A percentile compares a stretch with the other conserved stretches of the same genome.
phyloP scores from a whole-genome alignment of 805 yeast genomes.

The Starmerella tilneyi region DNA sequence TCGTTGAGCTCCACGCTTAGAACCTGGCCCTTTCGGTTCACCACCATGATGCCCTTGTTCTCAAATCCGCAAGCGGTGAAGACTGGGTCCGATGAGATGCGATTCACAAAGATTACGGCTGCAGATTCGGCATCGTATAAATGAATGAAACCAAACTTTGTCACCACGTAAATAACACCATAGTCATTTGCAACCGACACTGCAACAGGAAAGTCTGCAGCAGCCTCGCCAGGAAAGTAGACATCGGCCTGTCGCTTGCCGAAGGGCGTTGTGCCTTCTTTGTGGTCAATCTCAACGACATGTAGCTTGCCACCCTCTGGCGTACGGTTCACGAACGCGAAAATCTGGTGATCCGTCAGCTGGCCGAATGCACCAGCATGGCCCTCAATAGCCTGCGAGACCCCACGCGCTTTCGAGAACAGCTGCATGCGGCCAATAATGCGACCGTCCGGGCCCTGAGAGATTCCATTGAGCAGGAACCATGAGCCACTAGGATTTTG shows the following conservation, averaged over 20 bases:
- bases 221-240: slow-evolving; percentile 93
- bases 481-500: slow-evolving; percentile 73
- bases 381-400: slow-evolving; percentile 95
- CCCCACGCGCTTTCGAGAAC: slow-evolving; percentile 74
- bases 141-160: slow-evolving; percentile 94
- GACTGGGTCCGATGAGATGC: slow-evolving; percentile 91
- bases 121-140: slow-evolving; percentile 90
- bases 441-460: slow-evolving; percentile 76
- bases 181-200: slow-evolving; percentile 74
- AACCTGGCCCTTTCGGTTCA: slow-evolving; percentile 92
- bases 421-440: slow-evolving; percentile 95
- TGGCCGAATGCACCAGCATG: slow-evolving; percentile 88
- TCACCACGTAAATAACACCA: slow-evolving; percentile 79
- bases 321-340: slow-evolving; percentile 84
- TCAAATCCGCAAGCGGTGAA: slow-evolving; percentile 78
- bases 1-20: slow-evolving; percentile 81
- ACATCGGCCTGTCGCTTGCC: slow-evolving; percentile 84
- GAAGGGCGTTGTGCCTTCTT: slow-evolving; percentile 69
- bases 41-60: slow-evolving; percentile 75
- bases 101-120: slow-evolving; percentile 81
- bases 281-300: slow-evolving; percentile 92
- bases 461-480: slow-evolving; percentile 92
- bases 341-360: slow-evolving; percentile 62
- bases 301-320: slow-evolving; percentile 79
- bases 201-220: slow-evolving; percentile 92